Evolutionary conservation across 805 yeast species (phyloP), one percentile per base, ranked within the genome.

Genomic region (Brettanomyces naardenensis): DNA sequence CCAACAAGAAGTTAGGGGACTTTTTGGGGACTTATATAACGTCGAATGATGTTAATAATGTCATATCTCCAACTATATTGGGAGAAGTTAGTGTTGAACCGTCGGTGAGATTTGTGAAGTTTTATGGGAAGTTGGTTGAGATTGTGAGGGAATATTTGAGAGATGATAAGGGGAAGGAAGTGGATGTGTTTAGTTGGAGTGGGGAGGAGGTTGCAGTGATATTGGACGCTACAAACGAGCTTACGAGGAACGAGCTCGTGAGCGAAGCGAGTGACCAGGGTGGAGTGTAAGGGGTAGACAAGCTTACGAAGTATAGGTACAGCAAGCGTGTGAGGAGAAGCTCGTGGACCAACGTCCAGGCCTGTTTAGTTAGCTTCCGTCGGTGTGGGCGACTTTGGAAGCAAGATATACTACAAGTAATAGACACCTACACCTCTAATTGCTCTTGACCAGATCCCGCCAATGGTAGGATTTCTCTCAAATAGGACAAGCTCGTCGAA

Each of bases 1-100:
- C 74, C 4, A 70, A 73, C 44, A 48, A 48, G 1, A 63, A 62
- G 34, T 58, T 81, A 2, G 73, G 72, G 41, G 64, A 59, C 14
- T 73, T 70, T 44, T 54, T 82, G 23, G 84, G 87, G 1, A 64
- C 66, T 22, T 81, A 85, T 7, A 58, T 80, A 35, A 67, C 78
- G 13, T 82, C 80, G 33, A 68, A 73, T 11, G 59, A 67, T 40
- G 54, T 83, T 27, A 65, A 75, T 43, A 77, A 73, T 39, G 52
- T 83, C 30, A 69, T 79, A 28, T 79, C 86, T 0, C 90, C 92
- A 3, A 52, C 69, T 2, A 64, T 78, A 19, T 78, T 74, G 4
- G 75, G 71, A 49, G 71, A 73, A 18, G 71, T 83, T 5, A 64
- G 74, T 4, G 63, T 68, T 13, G 53, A 59, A 7, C 73, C 83